Conservation (phyloP, 202 grass and related monocot species). For the Brachypodium distachyon region DNA sequence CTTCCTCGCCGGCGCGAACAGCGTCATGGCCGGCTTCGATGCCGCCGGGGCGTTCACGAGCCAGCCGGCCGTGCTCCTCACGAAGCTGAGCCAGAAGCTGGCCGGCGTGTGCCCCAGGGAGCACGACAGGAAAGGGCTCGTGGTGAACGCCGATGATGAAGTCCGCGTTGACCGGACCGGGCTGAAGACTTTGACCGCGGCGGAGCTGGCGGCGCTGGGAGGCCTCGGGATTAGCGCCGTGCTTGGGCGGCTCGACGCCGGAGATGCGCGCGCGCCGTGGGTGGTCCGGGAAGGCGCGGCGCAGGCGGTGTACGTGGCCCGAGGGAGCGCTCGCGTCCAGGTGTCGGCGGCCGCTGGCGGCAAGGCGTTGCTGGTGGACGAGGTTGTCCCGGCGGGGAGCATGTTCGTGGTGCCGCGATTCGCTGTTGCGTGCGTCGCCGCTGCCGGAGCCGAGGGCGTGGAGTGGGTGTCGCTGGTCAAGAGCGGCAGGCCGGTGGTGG, state of each 20-base stretch:
- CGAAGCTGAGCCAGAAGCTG: background rate
- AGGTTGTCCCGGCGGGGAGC: background rate
- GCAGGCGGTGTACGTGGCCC: conserved; percentile 21
- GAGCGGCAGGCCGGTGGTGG: conserved; percentile 4
- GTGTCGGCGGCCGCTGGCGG: background rate
- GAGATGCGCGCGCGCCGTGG: background rate
- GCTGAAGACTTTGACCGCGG: background rate
- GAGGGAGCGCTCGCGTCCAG: conserved; percentile 15
- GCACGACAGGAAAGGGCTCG: conserved; percentile 7
- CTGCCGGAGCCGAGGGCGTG: conserved; percentile 6
- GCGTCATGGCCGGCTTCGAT: background rate
- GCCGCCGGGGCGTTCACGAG: background rate
- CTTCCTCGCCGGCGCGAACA: conserved; percentile 6
- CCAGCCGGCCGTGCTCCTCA: conserved; percentile 3
- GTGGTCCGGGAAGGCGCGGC: background rate
- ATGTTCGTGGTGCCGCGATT: conserved; percentile 28
- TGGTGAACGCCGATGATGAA: too few relatives aligned
- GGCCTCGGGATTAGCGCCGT: background rate
- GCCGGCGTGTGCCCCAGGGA: background rate
- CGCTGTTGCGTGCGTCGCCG: background rate
- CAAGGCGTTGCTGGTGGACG: background rate
- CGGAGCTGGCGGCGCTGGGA: background rate
- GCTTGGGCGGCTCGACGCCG: background rate
- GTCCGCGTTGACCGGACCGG: background rate
- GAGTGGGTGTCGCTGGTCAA: conserved; percentile 38